Conservation (phyloP, 2,329 filamentous ascomycete genomes). For the Colletotrichum brevisporum region DNA sequence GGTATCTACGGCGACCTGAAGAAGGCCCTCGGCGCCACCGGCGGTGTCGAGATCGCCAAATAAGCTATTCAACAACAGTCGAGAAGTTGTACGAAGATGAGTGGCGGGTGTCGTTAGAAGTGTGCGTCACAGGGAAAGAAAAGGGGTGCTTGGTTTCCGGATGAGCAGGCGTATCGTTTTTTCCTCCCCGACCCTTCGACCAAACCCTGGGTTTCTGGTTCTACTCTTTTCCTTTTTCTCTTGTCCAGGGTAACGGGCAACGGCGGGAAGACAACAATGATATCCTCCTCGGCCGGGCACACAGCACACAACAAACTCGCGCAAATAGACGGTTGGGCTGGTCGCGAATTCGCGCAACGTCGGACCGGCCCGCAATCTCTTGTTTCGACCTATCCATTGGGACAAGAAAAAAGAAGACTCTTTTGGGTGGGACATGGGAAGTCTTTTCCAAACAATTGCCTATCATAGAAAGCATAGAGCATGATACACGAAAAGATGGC, state of each 20-base stretch:
- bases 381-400: conserved; percentile 26
- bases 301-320: conserved; percentile 17
- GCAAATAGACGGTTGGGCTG: conserved; percentile 31
- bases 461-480: conserved; percentile 44
- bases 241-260: conserved; percentile 25
- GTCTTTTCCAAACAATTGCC: conserved; percentile 40
- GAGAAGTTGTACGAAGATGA: conserved; percentile 9
- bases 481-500: conserved; percentile 42
- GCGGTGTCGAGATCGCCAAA: conserved; percentile 80
- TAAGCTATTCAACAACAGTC: conserved; percentile 46
- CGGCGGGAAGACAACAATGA: conserved; percentile 36
- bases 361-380: conserved; percentile 36
- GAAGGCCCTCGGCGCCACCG: conserved; percentile 76
- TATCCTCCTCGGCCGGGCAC: conserved; percentile 28
- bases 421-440: conserved; percentile 37
- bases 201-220: conserved; percentile 23
- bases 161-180: conserved; percentile 16
- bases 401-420: conserved; percentile 15
- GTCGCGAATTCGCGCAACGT: conserved; percentile 20
- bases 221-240: conserved; percentile 13
- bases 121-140: conserved; percentile 15
- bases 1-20: conserved; percentile 83
- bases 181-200: neutral
- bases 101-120: neutral
- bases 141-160: conserved; percentile 30